These are phyloP conservation scores for Fusarium sp. DNA, from an alignment of 2,329 filamentous ascomycete species.

Conservation along the genomic window DNA sequence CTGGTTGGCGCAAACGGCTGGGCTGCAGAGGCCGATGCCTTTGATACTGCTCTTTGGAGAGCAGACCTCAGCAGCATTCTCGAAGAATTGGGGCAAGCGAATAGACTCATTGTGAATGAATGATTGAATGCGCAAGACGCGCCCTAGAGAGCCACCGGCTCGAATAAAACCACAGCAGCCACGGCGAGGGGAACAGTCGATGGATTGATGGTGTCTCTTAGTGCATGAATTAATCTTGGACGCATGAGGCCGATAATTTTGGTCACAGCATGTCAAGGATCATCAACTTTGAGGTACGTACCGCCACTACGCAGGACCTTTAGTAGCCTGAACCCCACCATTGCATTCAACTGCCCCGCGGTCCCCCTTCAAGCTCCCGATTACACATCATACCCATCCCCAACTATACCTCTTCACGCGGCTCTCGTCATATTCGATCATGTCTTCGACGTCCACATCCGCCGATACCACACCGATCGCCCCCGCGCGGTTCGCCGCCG, in stretches of 20 bases:
- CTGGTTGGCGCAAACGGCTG: conserved; percentile 35
- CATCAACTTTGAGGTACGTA: conserved; percentile 30
- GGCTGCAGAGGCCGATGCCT: conserved; percentile 20
- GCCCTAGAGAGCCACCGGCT: conserved; percentile 37
- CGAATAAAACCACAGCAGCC: conserved; percentile 30
- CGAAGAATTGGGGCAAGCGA: conserved; percentile 43
- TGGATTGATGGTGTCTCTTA: conserved; percentile 33
- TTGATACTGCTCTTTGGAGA: conserved; percentile 38
- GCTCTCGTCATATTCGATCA: conserved; percentile 42
- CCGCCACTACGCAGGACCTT: conserved; percentile 6
- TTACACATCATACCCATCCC: background rate
- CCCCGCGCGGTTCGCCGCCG: conserved; percentile 70
- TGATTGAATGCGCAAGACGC: conserved; percentile 35
- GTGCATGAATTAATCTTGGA: conserved; percentile 42
- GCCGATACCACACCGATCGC: conserved; percentile 69
- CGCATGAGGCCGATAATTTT: conserved; percentile 37
- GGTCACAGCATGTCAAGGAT: conserved; percentile 14
- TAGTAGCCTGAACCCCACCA: conserved; percentile 37
- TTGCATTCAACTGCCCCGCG: conserved; percentile 24
- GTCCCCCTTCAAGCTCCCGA: background rate
- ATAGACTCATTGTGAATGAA: conserved; percentile 41
- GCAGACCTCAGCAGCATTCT: conserved; percentile 44
- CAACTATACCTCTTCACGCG: background rate
- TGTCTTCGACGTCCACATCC: conserved; percentile 65
- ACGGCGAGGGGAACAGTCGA: conserved; percentile 6